Conservation (phyloP, 257 asterid genomes). For the Oldenlandia corymbosa region DNA sequence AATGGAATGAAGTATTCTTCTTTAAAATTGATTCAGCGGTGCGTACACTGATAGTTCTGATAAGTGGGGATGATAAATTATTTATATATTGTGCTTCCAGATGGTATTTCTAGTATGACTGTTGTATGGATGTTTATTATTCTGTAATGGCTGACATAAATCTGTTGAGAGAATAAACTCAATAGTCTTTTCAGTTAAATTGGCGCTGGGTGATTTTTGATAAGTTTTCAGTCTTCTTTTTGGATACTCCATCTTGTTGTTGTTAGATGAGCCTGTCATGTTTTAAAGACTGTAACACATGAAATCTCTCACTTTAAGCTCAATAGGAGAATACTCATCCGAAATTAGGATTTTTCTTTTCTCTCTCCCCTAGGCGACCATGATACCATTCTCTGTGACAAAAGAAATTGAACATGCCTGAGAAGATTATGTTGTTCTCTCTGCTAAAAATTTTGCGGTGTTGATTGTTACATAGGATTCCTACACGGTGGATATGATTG, state of each 20-base stretch:
- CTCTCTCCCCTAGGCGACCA: no score
- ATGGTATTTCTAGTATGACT: neutral
- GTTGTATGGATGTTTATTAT: neutral
- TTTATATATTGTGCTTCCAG: neutral
- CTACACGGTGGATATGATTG: conserved; percentile 65
- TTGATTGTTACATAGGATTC: conserved; percentile 45
- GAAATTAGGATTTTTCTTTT: no score
- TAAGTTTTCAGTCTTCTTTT: no score
- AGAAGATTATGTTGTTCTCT: neutral
- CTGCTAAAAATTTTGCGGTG: neutral
- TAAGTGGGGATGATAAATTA: neutral
- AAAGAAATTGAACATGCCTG: neutral
- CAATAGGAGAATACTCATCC: no score
- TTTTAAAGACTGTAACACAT: no score
- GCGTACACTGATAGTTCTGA: conserved; percentile 23
- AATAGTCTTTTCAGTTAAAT: no score
- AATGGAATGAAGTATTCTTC: conserved; percentile 93
- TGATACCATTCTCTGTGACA: neutral
- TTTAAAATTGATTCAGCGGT: conserved; percentile 80
- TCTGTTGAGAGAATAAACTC: neutral
- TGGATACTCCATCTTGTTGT: no score
- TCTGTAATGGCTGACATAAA: neutral
- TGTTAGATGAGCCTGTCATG: no score
- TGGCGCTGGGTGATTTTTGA: no score
- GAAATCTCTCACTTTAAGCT: no score